Conservation (phyloP, 140 eudicot species). For the Senecio squalidus region DNA sequence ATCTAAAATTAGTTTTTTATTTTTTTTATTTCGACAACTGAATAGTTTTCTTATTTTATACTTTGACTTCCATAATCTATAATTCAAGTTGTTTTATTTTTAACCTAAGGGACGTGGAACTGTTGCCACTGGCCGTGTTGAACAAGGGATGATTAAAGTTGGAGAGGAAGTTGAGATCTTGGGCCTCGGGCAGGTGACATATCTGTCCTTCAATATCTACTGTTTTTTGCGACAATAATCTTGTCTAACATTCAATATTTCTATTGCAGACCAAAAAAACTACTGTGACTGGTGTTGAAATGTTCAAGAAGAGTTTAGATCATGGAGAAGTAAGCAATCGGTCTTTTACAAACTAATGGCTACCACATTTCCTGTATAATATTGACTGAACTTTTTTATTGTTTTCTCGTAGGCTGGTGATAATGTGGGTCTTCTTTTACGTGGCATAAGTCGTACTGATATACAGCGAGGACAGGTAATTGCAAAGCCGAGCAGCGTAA, state of each 20-base stretch:
- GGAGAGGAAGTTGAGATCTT: slow-evolving; percentile 95
- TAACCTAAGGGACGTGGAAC: slow-evolving; percentile 90
- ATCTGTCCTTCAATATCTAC: background rate
- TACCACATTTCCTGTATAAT: background rate
- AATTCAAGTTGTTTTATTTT: background rate
- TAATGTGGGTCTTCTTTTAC: slow-evolving; percentile 72
- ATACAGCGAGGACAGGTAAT: slow-evolving; percentile 71
- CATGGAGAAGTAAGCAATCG: slow-evolving; percentile 42
- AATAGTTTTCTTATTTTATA: background rate
- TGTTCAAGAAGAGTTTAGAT: slow-evolving; percentile 76
- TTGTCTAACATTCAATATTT: background rate
- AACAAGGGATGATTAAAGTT: slow-evolving; percentile 81
- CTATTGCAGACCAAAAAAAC: slow-evolving; percentile 40
- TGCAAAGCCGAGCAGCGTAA: slow-evolving; percentile 59
- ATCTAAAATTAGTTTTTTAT: background rate
- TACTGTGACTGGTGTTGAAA: slow-evolving; percentile 77
- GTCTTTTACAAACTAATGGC: background rate
- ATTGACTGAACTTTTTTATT: background rate
- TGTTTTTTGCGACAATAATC: background rate
- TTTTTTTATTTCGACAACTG: background rate
- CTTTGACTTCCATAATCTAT: background rate
- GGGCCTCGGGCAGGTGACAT: slow-evolving; percentile 33
- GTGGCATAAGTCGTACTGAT: slow-evolving; percentile 64
- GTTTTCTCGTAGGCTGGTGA: slow-evolving; percentile 63
- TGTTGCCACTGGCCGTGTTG: slow-evolving; percentile 97